Base-by-base conservation (phyloP, 306 rosid species). In the Geum urbanum region DNA sequence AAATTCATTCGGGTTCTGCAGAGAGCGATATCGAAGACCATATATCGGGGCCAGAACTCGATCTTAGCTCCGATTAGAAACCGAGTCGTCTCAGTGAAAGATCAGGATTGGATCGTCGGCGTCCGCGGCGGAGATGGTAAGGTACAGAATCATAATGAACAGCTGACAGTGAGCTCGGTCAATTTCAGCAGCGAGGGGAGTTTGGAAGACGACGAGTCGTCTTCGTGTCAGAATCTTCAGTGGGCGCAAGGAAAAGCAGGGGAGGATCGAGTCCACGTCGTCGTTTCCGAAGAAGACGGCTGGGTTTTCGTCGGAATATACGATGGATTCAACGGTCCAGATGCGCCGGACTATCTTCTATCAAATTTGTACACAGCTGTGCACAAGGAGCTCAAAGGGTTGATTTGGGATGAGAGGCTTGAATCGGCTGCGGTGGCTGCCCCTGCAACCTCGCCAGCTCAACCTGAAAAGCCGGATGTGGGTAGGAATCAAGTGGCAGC, bases 231-330 rank as follows among this genome's bases (percentile, higher is more conserved):
- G 78, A 95, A 95, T 77, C 91, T 95, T 22, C 99, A 95, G 65
- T 95, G 99, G 97, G 97, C 97, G 43, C 99, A 95, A 60, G 99
- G 99, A 24, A 95, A 91, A 81, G 99, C 99, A 41, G 99, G 99
- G 70, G 99, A 95, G 61, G 99, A 95, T 58, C 84, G 97, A 14
- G 99, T 95, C 4, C 99, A 95, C 63, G 97, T 95, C 4, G 97
- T 95, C 8, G 99, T 95, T 16, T 95, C 99, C 0, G 99, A 95
- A 67, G 99, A 95, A 61, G 96, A 88, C 47, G 96, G 97, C 3
- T 95, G 99, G 99, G 97, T 95, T 51, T 95, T 95, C 75, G 97
- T 95, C 3, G 99, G 99, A 61, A 95, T 95, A 65, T 95, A 95
- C 48, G 97, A 95, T 24, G 99, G 99, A 37, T 95, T 95, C 82